A percentile compares a stretch with the other conserved stretches of the same genome.
phyloP scores from a whole-genome alignment of 2,329 filamentous ascomycete species.

The Laburnicola sp. region DNA sequence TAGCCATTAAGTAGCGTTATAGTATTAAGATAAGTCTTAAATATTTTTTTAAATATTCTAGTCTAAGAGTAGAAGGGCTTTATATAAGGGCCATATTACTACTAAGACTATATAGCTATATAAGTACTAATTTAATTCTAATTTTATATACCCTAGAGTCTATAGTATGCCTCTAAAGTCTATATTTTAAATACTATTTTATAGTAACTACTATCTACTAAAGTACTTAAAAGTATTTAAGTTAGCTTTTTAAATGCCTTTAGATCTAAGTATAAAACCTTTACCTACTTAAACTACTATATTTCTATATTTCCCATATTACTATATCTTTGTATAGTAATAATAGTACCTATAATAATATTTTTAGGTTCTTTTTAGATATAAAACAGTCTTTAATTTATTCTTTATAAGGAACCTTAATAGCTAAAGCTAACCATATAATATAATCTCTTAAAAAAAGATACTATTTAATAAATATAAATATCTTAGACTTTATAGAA shows the following conservation, averaged over 20 bases:
- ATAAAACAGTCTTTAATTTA: constrained; percentile 10
- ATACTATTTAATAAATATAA: constrained; percentile 1
- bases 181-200: constrained; percentile 12
- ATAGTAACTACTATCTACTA: constrained; percentile 2
- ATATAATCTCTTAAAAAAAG: constrained; percentile 9
- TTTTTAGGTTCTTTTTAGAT: constrained; percentile 10
- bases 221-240: constrained; percentile 7
- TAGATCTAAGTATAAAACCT: constrained; percentile 5
- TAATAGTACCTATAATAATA: constrained; percentile 11
- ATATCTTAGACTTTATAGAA: too few species aligned
- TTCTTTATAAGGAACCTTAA: constrained; percentile 12
- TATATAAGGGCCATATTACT: too few species aligned
- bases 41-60: too few species aligned
- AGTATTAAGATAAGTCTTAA: too few species aligned
- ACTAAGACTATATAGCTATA: too few species aligned
- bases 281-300: constrained; percentile 18
- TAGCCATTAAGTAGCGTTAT: too few species aligned
- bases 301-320: constrained; percentile 7
- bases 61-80: too few species aligned
- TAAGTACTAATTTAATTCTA: too few species aligned
- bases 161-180: too few species aligned
- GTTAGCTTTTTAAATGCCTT: constrained; percentile 12
- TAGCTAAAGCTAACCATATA: constrained; percentile 11
- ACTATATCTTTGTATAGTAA: constrained; percentile 9
- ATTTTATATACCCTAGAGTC: too few species aligned